phyloP scores from a whole-genome alignment of 305 asterid genomes.

The Plantago coronopus region DNA sequence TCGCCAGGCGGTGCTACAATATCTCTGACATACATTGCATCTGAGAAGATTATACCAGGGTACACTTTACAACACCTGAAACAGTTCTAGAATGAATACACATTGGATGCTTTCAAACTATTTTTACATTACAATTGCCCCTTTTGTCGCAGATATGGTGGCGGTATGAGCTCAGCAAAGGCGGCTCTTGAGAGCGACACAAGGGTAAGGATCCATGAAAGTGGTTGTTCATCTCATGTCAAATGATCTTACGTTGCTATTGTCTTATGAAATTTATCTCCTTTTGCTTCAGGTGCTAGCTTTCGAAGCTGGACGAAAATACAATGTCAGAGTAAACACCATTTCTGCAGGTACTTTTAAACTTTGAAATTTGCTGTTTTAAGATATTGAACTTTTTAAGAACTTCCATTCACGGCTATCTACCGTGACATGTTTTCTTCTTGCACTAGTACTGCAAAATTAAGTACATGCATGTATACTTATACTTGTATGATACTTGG shows the following conservation, averaged over 20 bases:
- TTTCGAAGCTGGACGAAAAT: constrained; percentile 92
- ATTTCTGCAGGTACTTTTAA: constrained; percentile 80
- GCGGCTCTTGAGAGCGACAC: constrained; percentile 99
- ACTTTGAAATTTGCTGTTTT: not conserved
- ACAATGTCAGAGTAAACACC: constrained; percentile 79
- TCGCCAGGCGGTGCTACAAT: constrained; percentile 81
- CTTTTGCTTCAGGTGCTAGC: constrained; percentile 67
- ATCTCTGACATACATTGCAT: constrained; percentile 88
- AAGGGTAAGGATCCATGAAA: constrained; percentile 36
- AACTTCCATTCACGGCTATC: not conserved
- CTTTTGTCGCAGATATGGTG: constrained; percentile 68
- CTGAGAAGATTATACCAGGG: constrained; percentile 99
- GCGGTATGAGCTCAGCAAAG: constrained; percentile 98
- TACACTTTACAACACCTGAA: constrained; percentile 24
- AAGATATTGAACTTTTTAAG: not conserved
- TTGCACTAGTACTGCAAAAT: too few relatives aligned
- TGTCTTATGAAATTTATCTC: constrained; percentile 10
- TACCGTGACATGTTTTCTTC: not conserved
- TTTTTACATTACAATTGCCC: constrained; percentile 15
- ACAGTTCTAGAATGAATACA: not conserved
- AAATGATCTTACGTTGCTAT: not conserved
- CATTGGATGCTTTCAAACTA: not conserved
- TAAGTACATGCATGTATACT: not conserved
- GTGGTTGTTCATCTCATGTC: constrained; percentile 10
- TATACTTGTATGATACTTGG: constrained; percentile 6